Conservation (phyloP, 2,329 filamentous ascomycete species). For the Plenodomus lindquistii region DNA sequence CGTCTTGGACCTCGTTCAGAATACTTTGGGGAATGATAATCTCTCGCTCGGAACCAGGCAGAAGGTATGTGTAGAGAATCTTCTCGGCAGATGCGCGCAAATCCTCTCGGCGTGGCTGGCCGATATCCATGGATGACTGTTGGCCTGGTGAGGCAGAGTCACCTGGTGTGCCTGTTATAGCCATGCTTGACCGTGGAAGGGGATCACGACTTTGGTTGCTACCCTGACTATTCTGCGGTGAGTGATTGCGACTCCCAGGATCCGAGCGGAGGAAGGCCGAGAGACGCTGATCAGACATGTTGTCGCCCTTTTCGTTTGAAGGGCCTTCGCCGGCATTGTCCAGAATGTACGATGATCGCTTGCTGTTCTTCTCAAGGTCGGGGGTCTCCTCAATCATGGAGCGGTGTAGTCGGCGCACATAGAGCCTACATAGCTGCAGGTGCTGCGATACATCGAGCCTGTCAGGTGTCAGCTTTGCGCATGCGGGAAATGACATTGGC, state of each 20-base stretch:
- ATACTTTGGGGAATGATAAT: slow-evolving; percentile 91
- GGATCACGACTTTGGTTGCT: slow-evolving; percentile 58
- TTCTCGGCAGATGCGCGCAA: slow-evolving; percentile 94
- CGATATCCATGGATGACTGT: slow-evolving; percentile 38
- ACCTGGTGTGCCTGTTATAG: slow-evolving; percentile 65
- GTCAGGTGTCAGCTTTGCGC: slow-evolving; percentile 26
- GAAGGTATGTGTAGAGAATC: slow-evolving; percentile 96
- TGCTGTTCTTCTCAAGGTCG: slow-evolving; percentile 82
- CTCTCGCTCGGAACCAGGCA: slow-evolving; percentile 94
- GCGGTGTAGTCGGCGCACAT: slow-evolving; percentile 90
- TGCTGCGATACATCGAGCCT: slow-evolving; percentile 99
- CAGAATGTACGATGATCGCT: slow-evolving; percentile 79
- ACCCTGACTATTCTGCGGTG: slow-evolving; percentile 53
- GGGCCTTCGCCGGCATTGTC: slow-evolving; percentile 66
- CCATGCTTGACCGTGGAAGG: slow-evolving; percentile 60
- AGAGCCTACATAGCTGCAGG: slow-evolving; percentile 96
- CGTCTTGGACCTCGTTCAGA: slow-evolving; percentile 78
- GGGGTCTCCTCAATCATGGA: slow-evolving; percentile 93
- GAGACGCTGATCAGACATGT: slow-evolving; percentile 83
- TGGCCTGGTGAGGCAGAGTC: slow-evolving; percentile 61
- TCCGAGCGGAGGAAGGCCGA: slow-evolving; percentile 81
- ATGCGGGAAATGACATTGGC: neutral
- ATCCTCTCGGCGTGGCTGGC: slow-evolving; percentile 64
- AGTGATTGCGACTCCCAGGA: slow-evolving; percentile 50
- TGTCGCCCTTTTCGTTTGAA: slow-evolving; percentile 63